Percentiles rank a stretch among this genome's conserved stretches.
These are phyloP conservation scores for Butyriboletus appendiculatus DNA, from an alignment of 1,284 basidiomycete genomes.

Conservation along the genomic window DNA sequence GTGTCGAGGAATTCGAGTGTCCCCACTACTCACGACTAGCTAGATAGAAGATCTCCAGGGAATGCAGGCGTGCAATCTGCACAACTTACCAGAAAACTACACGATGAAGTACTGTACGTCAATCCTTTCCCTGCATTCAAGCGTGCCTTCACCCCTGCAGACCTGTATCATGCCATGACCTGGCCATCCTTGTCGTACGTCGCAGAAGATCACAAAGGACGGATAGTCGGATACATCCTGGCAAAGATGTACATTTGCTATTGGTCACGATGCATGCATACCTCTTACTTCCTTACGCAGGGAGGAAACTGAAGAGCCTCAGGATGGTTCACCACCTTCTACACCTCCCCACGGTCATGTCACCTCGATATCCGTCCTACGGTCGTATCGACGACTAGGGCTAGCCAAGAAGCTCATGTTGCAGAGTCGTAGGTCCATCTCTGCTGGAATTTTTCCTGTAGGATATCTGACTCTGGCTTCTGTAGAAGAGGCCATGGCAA, in stretches of 20 bases:
- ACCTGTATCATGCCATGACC: conserved; percentile 93
- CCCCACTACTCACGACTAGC: conserved; percentile 19
- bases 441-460: not conserved
- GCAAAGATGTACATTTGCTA: conserved; percentile 82
- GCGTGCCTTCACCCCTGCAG: conserved; percentile 42
- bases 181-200: conserved; percentile 98
- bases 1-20: conserved; percentile 16
- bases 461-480: conserved; percentile 8
- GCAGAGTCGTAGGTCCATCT: conserved; percentile 73
- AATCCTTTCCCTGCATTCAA: conserved; percentile 21
- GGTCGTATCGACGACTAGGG: conserved; percentile 87
- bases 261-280: not conserved
- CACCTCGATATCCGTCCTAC: conserved; percentile 92
- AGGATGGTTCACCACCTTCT: conserved; percentile 24
- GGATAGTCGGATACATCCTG: conserved; percentile 95
- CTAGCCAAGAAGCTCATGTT: conserved; percentile 94
- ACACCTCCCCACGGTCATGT: conserved; percentile 87
- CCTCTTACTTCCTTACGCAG: conserved; percentile 39
- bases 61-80: conserved; percentile 93
- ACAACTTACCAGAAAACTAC: conserved; percentile 94
- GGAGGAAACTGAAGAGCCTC: conserved; percentile 39
- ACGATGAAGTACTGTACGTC: conserved; percentile 87
- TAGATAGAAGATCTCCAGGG: conserved; percentile 69
- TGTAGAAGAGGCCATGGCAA: conserved; percentile 89
- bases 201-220: conserved; percentile 90